phyloP scores from a whole-genome alignment of 2,329 filamentous ascomycete species.

The Ascosphaera apis region DNA sequence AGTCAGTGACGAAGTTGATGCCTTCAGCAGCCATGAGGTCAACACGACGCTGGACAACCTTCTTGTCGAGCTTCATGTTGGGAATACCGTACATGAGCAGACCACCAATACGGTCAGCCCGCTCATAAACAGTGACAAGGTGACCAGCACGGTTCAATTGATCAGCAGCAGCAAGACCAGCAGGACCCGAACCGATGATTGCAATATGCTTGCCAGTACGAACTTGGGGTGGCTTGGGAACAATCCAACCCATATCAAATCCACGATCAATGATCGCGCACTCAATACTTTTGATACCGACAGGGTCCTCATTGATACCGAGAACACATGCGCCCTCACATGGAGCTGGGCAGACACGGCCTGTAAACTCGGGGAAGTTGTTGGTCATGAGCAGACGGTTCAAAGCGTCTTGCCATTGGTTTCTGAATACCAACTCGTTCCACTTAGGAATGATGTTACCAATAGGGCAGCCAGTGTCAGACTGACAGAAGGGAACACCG shows the following conservation, averaged over 20 bases:
- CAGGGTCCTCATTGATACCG: conserved; percentile 89
- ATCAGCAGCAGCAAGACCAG: conserved; percentile 74
- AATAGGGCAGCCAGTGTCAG: conserved; percentile 85
- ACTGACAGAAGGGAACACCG: conserved; percentile 94
- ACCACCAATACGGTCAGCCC: conserved; percentile 71
- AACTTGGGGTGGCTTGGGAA: conserved; percentile 51
- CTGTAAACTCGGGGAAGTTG: conserved; percentile 96
- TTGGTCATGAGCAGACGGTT: conserved; percentile 89
- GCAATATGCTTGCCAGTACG: conserved; percentile 77
- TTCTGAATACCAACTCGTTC: conserved; percentile 59
- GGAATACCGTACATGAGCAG: conserved; percentile 96
- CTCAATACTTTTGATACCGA: conserved; percentile 96
- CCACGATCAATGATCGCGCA: conserved; percentile 95
- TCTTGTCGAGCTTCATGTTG: conserved; percentile 99
- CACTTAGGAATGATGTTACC: conserved; percentile 96
- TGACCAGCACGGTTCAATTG: conserved; percentile 89
- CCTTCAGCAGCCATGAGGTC: conserved; percentile 89
- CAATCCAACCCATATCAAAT: conserved; percentile 97
- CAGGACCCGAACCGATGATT: conserved; percentile 75
- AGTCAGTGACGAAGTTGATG: conserved; percentile 55
- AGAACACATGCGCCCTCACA: conserved; percentile 92
- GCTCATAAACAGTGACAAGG: conserved; percentile 73
- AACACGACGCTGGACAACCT: conserved; percentile 80
- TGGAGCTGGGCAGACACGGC: conserved; percentile 86
- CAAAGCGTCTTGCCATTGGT: conserved; percentile 75